Evolutionary conservation across 768 basidiomycete genomes (phyloP).

Genomic region (Boletales sp.): DNA sequence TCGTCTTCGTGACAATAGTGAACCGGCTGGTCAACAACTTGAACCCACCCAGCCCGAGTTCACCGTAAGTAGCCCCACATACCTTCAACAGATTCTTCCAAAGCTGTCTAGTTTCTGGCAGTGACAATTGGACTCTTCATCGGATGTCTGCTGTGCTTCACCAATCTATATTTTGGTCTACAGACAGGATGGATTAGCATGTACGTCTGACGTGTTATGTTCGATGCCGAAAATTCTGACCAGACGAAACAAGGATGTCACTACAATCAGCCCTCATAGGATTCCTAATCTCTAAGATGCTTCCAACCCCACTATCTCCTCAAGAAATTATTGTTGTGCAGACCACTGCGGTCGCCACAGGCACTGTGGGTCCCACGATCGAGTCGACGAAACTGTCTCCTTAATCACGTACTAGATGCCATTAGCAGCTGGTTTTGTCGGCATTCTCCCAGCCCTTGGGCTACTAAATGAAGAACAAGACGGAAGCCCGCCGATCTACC

Average conservation of each 20-base stretch:
- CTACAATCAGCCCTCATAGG: conserved; percentile 92
- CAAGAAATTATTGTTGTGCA: conserved; percentile 94
- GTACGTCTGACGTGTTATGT: conserved; percentile 36
- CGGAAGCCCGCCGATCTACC: conserved; percentile 67
- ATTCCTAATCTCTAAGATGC: conserved; percentile 74
- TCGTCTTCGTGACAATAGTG: not conserved
- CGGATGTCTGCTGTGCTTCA: conserved; percentile 86
- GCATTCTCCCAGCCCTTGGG: conserved; percentile 87
- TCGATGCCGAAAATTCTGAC: not conserved
- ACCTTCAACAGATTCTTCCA: not conserved
- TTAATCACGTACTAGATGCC: conserved; percentile 53
- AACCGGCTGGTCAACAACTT: not conserved
- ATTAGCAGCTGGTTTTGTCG: conserved; percentile 84
- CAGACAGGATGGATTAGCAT: conserved; percentile 91
- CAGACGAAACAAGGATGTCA: conserved; percentile 73
- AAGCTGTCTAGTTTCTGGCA: conserved; percentile 41
- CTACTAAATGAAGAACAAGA: conserved; percentile 73
- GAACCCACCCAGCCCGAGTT: conserved; percentile 23
- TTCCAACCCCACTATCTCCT: conserved; percentile 73
- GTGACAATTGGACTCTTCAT: conserved; percentile 77
- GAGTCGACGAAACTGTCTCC: not conserved
- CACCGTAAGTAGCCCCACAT: conserved; percentile 19
- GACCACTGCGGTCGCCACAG: conserved; percentile 94
- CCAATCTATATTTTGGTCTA: conserved; percentile 84
- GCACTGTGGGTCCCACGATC: conserved; percentile 39